A percentile compares a stretch with the other conserved stretches of the same genome.
These are phyloP conservation scores for Aphanoascus verrucosus DNA, from an alignment of 2,329 filamentous ascomycete species.

Conservation along the genomic window DNA sequence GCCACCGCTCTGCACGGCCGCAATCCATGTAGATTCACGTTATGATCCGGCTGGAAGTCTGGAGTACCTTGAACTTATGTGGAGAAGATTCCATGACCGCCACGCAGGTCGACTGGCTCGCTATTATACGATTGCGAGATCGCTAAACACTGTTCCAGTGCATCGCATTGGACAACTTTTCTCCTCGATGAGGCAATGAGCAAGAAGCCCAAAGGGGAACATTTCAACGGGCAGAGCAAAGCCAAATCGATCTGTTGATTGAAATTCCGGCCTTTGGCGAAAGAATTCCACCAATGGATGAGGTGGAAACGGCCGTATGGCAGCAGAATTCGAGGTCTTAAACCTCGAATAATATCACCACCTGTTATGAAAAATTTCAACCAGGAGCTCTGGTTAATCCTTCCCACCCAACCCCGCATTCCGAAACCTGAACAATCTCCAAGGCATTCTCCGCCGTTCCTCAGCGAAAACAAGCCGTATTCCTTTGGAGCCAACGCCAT, in stretches of 20 bases:
- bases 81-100: neutral
- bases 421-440: conserved; percentile 2
- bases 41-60: neutral
- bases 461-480: neutral
- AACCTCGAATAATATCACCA: conserved; percentile 7
- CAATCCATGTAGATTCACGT: conserved; percentile 5
- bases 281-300: too few relatives aligned
- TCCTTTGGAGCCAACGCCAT: neutral
- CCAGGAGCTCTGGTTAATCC: conserved; percentile 1
- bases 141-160: too few relatives aligned
- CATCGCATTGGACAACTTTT: too few relatives aligned
- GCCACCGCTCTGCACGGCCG: conserved; percentile 3
- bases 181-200: too few relatives aligned
- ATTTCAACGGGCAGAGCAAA: too few relatives aligned
- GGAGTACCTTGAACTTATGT: neutral
- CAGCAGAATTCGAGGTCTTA: neutral
- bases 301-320: neutral
- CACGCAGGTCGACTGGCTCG: neutral
- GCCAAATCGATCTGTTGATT: too few relatives aligned
- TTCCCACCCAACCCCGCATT: conserved; percentile 7
- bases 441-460: neutral
- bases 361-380: neutral
- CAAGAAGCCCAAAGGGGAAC: too few relatives aligned
- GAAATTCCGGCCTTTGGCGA: too few relatives aligned
- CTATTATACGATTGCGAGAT: neutral